A percentile compares a stretch with the other conserved stretches of the same genome.
These are phyloP conservation scores for Closterium sp. DNA, from an alignment of 139 green algal genomes.

Conservation along the genomic window DNA sequence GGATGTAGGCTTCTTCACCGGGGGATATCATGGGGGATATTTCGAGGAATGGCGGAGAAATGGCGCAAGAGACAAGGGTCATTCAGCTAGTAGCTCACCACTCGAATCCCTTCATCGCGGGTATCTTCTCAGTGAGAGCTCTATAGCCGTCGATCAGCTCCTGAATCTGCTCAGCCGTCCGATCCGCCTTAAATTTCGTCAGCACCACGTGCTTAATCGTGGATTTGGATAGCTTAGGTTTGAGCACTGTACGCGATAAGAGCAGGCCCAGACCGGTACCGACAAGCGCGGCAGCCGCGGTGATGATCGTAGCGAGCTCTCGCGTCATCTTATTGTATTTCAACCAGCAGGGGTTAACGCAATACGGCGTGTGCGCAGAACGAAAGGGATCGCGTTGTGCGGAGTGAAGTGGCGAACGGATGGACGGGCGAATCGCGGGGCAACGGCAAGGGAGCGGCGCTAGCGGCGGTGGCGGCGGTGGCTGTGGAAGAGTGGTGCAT, in stretches of 20 bases:
- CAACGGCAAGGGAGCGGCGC: too few relatives aligned
- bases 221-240: neutral
- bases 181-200: conserved; percentile 5
- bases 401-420: too few relatives aligned
- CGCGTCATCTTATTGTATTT: too few relatives aligned
- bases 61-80: too few relatives aligned
- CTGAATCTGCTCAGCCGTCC: neutral
- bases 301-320: too few relatives aligned
- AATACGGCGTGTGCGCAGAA: too few relatives aligned
- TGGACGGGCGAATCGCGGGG: too few relatives aligned
- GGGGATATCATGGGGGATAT: neutral
- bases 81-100: conserved; percentile 7
- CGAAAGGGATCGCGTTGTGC: too few relatives aligned
- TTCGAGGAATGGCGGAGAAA: neutral
- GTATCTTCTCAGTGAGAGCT: neutral
- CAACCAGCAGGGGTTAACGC: too few relatives aligned
- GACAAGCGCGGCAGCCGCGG: too few relatives aligned
- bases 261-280: neutral
- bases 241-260: neutral
- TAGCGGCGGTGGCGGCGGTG: too few relatives aligned
- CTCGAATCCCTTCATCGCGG: neutral
- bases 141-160: neutral
- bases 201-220: neutral
- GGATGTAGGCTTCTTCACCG: neutral
- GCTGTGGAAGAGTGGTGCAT: too few relatives aligned